phyloP scores from a whole-genome alignment of 345 rosid species.

The Eucalyptus curtisii region DNA sequence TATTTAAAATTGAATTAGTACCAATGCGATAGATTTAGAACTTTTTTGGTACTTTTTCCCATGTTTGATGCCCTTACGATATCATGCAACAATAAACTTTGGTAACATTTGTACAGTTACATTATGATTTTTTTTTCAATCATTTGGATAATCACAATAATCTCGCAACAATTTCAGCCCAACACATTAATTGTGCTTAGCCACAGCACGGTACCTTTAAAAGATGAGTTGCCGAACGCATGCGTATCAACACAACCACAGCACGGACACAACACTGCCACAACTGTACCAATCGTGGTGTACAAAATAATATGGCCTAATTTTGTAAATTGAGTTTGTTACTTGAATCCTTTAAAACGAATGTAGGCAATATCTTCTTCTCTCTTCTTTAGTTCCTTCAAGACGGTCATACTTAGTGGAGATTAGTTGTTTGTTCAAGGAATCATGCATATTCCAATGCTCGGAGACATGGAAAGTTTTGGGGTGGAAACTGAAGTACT shows the following conservation, averaged over 20 bases:
- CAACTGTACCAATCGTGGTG: background rate
- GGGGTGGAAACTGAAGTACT: background rate
- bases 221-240: background rate
- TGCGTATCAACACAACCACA: background rate
- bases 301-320: background rate
- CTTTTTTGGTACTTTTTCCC: background rate
- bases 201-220: background rate
- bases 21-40: too few relatives aligned
- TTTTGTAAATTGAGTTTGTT: background rate
- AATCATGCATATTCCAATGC: background rate
- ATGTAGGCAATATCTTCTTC: background rate
- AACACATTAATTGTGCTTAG: background rate
- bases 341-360: background rate
- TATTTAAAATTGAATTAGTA: too few relatives aligned
- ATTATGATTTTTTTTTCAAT: background rate
- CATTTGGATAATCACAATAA: background rate
- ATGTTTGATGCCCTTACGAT: too few relatives aligned
- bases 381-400: background rate
- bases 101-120: background rate
- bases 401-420: background rate
- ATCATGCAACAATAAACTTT: background rate
- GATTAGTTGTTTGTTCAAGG: background rate
- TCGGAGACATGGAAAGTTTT: background rate
- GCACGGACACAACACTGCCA: background rate
- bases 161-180: rapidly evolving